phyloP scores from a whole-genome alignment of 306 rosid species.

The Luffa aegyptiaca region DNA sequence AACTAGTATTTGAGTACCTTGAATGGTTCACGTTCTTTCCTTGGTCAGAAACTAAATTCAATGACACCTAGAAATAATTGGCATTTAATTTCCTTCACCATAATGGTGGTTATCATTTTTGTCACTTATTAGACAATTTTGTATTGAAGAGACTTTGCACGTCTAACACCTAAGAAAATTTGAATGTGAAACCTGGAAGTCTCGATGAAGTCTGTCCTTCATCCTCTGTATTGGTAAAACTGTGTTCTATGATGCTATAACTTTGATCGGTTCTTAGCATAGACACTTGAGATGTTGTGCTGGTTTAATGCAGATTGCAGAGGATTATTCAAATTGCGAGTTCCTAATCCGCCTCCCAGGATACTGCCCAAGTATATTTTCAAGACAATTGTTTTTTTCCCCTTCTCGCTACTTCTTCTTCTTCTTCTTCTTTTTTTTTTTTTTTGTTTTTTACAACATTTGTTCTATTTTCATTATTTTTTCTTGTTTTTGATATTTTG shows the following conservation, averaged over 20 bases:
- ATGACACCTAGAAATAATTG: not conserved
- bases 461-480: not conserved
- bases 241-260: not conserved
- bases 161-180: not conserved
- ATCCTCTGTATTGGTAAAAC: not conserved
- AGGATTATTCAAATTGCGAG: conserved; percentile 93
- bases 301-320: conserved; percentile 55
- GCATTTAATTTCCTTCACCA: not conserved
- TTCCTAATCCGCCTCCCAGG: conserved; percentile 97
- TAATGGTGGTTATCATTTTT: not conserved
- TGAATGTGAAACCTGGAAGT: not conserved
- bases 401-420: not conserved
- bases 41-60: not conserved
- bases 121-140: not conserved
- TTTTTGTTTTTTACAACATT: not conserved
- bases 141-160: not conserved
- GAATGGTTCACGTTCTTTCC: not conserved
- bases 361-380: conserved; percentile 84
- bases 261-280: not conserved
- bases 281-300: conserved; percentile 9
- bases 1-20: not conserved
- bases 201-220: not conserved
- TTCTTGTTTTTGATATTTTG: not conserved
- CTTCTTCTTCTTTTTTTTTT: not conserved
- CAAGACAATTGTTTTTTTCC: not conserved